Base-by-base conservation (phyloP, 2,329 filamentous ascomycete species). In the Colletotrichum zoysiae region DNA sequence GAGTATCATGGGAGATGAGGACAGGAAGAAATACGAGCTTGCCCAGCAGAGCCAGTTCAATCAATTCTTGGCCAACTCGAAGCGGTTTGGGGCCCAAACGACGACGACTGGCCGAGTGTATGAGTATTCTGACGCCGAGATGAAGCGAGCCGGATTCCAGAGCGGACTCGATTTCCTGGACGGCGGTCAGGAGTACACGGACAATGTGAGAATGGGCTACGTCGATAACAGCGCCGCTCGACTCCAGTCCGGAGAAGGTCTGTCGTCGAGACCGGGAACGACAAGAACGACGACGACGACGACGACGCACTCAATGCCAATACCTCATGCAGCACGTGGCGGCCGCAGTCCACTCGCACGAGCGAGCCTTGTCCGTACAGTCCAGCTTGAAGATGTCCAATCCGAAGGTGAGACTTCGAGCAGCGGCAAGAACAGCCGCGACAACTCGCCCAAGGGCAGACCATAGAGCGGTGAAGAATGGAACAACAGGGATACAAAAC, bases 1-100 rank as follows among this genome's bases (percentile, higher is more conserved):
- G 76, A 92, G 88, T 76, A 89, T 95, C 77, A 93, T 97, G 89
- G 89, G 89, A 74, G 90, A 92, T 8, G 93, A 96, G 79, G 93
- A 95, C 77, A 88, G 90, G 46, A 88, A 87, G 74, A 92, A 94
- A 77, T 93, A 95, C 78, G 87, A 90, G 76, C 87, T 93, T 77
- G 90, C 91, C 2, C 92, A 92, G 78, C 86, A 87, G 53, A 86
- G 81, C 67, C 86, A 87, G 76, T 78, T 82, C 48, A 73, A 73
- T 56, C 70, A 73, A 67, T 73, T 73, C 38, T 30, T 73, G 70
- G 42, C 70, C 50, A 73, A 81, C 40, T 74, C 73, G 44, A 73
- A 65, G 44, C 53, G 70, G 23, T 70, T 72, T 50, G 70, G 70
- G 16, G 46, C 59, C 23, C 67, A 70, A 38, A 40, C 40, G 23